Evolutionary conservation across 2,329 filamentous ascomycete species (phyloP), one percentile per base, ranked within the genome.

Genomic region (Talaromyces sp.): DNA sequence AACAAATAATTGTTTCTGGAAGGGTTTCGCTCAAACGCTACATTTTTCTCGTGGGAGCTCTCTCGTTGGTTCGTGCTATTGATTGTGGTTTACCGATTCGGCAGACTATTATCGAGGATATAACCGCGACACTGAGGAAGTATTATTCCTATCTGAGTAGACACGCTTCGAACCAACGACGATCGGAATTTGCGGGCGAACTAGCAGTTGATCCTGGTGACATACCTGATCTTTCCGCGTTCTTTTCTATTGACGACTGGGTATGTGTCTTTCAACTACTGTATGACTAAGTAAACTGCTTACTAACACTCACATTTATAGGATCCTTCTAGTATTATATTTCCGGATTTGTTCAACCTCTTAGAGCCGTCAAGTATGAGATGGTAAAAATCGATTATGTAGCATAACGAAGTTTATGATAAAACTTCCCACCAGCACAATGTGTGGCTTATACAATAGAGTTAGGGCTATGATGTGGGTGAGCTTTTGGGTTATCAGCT

Each of bases 1-100:
- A 68, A 9, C 70, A 70, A 27, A 64, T 70, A 8, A 68, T 73
- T 8, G 47, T 50, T 3, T 47, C 69, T 13, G 72, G 71, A 57
- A 56, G 45, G 10, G 59, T 60, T 3, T 57, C 58, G 13, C 16
- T 62, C 22, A 66, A 66, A 24, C 61, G 67, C n/a, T 66, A 66
- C 57, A 66, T 39, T 45, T 66, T 66, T 50, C 54, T 68, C 14
- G 39, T 60, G 13, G 64, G 57, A 4, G 49, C 65, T 41, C 59
- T 69, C 5, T 39, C 41, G 49, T 54, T 66, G 66, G 62, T 66
- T 8, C 24, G 60, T n/a, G 67, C 68, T 22, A 64, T 64, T 41
- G 66, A 69, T 37, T 50, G 33, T 13, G 68, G 64, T 24, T 60
- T 65, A 37, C 66, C 64, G n/a, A 54, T 68, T 13, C 58, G 54